Conservation (phyloP, 2,329 filamentous ascomycete species). For the Coniella vitis region DNA sequence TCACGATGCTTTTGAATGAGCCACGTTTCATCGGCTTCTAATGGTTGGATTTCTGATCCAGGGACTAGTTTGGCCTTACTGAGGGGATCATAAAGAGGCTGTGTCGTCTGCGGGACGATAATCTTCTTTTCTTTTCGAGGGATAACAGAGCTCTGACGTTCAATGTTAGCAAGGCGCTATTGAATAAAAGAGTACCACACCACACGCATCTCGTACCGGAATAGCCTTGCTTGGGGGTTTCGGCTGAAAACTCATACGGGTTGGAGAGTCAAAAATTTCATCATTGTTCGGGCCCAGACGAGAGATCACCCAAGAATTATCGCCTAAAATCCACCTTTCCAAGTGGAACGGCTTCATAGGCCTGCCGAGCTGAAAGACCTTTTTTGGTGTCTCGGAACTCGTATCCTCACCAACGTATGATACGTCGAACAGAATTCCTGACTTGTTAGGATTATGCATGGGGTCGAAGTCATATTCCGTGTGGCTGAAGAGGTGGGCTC, state of each 20-base stretch:
- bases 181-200: too few relatives aligned
- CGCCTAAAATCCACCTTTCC: slow-evolving; percentile 36
- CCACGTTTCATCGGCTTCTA: slow-evolving; percentile 43
- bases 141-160: slow-evolving; percentile 5
- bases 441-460: slow-evolving; percentile 29
- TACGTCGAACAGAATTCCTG: slow-evolving; percentile 34
- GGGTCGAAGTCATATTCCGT: slow-evolving; percentile 37
- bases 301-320: slow-evolving; percentile 38
- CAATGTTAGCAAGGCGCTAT: not conserved
- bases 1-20: slow-evolving; percentile 53
- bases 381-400: slow-evolving; percentile 20
- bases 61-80: slow-evolving; percentile 46
- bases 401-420: slow-evolving; percentile 22
- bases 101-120: slow-evolving; percentile 42
- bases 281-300: slow-evolving; percentile 35
- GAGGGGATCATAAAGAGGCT: slow-evolving; percentile 50
- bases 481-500: slow-evolving; percentile 43
- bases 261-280: slow-evolving; percentile 3
- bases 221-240: not conserved
- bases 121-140: slow-evolving; percentile 26
- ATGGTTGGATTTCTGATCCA: slow-evolving; percentile 39
- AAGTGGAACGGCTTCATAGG: slow-evolving; percentile 39
- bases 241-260: slow-evolving; percentile 5
- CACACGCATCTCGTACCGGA: slow-evolving; percentile 4
- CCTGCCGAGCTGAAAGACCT: slow-evolving; percentile 35